phyloP scores from a whole-genome alignment of 208 protist genomes.

The Balamuthia mandrillaris region DNA sequence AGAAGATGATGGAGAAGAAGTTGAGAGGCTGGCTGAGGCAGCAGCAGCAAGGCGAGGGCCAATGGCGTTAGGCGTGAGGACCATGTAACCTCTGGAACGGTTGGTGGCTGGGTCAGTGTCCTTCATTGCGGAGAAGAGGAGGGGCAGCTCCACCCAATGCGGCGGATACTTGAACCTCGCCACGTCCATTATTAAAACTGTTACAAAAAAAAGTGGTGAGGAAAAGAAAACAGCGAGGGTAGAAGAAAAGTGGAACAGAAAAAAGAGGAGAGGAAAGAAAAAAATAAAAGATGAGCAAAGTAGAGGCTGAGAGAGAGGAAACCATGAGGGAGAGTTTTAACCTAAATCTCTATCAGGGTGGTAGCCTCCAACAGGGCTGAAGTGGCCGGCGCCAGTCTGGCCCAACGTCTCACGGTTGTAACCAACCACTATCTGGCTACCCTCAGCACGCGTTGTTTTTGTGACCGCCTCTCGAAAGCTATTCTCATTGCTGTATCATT shows the following conservation, averaged over 20 bases:
- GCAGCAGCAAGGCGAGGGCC: not conserved
- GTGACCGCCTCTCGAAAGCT: not conserved
- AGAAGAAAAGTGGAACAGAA: not conserved
- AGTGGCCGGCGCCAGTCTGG: constrained; percentile 72
- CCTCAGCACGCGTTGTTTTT: not conserved
- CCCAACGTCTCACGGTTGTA: constrained; percentile 21
- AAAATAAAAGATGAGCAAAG: not conserved
- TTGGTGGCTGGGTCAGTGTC: not conserved
- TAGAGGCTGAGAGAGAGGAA: too few relatives aligned
- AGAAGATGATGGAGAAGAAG: not conserved
- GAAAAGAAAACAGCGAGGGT: not conserved
- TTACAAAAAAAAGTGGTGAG: too few relatives aligned
- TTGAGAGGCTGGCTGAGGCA: not conserved
- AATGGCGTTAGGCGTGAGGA: not conserved
- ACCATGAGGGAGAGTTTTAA: too few relatives aligned
- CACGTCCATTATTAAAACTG: constrained; percentile 70
- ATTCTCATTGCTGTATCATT: not conserved
- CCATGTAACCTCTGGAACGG: not conserved
- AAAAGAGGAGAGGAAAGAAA: not conserved
- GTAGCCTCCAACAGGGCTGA: constrained; percentile 68
- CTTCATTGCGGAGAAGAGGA: not conserved
- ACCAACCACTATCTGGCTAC: not conserved
- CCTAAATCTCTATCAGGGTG: constrained; percentile 44
- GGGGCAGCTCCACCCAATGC: constrained; percentile 62
- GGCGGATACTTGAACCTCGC: constrained; percentile 76